Base-by-base conservation (phyloP, 306 rosid species). In the Lablab purpureus region DNA sequence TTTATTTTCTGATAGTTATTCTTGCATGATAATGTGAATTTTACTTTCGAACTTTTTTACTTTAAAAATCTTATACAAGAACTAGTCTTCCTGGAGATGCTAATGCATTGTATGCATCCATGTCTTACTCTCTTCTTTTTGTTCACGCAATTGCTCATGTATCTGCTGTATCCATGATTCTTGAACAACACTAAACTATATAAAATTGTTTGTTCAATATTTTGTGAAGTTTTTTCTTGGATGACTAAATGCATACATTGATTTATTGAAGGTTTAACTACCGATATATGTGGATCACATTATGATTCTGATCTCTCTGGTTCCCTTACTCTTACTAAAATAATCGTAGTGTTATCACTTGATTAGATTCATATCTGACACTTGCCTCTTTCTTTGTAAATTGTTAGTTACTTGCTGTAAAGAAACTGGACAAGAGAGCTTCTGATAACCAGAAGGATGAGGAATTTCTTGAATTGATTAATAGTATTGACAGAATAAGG, bases 381-480 rank as follows among this genome's bases (percentile, higher is more conserved):
- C 78, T 70, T 73, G 54, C 10, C 34, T 71, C 56, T 67, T 76
- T 54, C 70, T 75, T 77, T 45, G 67, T 91, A 89, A 77, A 77
- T 79, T 85, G 80, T 56, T 66, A 96, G 99, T 85, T 93, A 18
- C 91, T 90, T 81, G 99, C 98, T 17, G 91, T 93, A 70, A 96
- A 93, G 90, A 96, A 96, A 85, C 85, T 96, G 76, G 94, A 91
- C 67, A 87, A 76, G 84, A 91, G 84, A 86, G 89, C 72, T 77
- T 86, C 89, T 63, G 88, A 79, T 76, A 87, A 74, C 80, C 94
- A 90, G 73, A 91, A 89, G 83, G 98, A 90, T 60, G 89, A 90
- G 2, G 97, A 93, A 28, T 93, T 96, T 87, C 88, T 93, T 71
- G 96, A 96, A 70, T 81, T 96, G n/a, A 90, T 96, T 32, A 85